These are phyloP conservation scores for Apiospora pterosperma DNA, from an alignment of 2,329 filamentous ascomycete genomes.

Conservation along the genomic window DNA sequence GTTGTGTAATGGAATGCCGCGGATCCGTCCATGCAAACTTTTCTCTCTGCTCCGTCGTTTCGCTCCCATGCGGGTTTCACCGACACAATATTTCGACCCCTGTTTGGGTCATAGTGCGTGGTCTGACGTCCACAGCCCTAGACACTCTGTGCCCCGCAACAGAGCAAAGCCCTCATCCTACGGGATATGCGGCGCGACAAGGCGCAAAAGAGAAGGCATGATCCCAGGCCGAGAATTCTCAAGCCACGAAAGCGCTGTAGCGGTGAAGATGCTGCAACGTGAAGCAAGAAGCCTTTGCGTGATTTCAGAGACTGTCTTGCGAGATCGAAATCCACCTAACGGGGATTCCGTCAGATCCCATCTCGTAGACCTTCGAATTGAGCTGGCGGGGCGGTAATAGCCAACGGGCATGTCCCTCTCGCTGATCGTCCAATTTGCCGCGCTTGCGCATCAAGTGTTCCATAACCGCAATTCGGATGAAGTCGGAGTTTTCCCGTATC, in stretches of 20 bases:
- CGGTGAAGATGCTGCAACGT: neutral
- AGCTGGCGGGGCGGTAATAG: constrained; percentile 63
- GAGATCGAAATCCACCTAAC: constrained; percentile 50
- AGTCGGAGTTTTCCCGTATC: constrained; percentile 67
- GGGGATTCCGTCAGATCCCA: constrained; percentile 56
- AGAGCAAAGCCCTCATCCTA: neutral
- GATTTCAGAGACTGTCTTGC: constrained; percentile 11
- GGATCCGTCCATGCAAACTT: neutral
- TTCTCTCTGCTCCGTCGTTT: neutral
- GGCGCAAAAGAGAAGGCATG: neutral
- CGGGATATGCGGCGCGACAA: neutral
- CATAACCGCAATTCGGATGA: constrained; percentile 68
- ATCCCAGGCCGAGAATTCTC: neutral
- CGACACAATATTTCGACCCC: neutral
- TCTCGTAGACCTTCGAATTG: constrained; percentile 49
- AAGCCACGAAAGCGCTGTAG: neutral
- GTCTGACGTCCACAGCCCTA: neutral
- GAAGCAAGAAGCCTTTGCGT: neutral
- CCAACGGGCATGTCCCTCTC: constrained; percentile 65
- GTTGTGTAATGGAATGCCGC: neutral
- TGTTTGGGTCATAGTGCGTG: neutral
- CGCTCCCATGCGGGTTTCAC: neutral
- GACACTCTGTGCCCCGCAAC: neutral
- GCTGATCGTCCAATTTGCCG: constrained; percentile 63
- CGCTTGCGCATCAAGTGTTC: constrained; percentile 68